Percentiles rank a stretch among this genome's conserved stretches.
phyloP scores from a whole-genome alignment of 139 green algal species.

The Diplosphaera chodatii region DNA sequence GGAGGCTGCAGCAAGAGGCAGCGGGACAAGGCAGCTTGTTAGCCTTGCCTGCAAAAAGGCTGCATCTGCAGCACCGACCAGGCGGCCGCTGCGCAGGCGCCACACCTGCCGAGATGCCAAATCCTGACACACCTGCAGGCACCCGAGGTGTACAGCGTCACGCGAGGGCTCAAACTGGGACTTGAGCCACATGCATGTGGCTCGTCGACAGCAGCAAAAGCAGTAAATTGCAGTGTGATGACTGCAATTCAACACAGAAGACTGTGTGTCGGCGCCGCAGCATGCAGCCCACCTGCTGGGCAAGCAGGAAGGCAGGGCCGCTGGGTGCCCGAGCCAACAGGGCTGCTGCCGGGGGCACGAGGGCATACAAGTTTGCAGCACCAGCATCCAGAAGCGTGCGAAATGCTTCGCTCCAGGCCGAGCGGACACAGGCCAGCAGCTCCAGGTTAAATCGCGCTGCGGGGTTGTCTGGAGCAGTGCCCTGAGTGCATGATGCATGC shows the following conservation, averaged over 20 bases:
- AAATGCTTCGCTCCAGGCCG: not conserved
- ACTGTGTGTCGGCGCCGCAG: too few species aligned
- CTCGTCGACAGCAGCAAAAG: too few species aligned
- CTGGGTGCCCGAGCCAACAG: not conserved
- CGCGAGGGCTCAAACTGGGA: too few species aligned
- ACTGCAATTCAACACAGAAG: too few species aligned
- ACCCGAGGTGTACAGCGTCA: too few species aligned
- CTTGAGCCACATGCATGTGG: too few species aligned
- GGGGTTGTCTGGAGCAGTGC: not conserved
- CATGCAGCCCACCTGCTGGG: not conserved
- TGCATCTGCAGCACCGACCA: constrained; percentile 43
- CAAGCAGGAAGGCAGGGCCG: not conserved
- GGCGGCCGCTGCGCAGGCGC: constrained; percentile 40
- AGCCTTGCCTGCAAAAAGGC: constrained; percentile 50
- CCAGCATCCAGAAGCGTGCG: not conserved
- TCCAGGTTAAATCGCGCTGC: not conserved
- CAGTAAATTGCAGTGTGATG: too few species aligned
- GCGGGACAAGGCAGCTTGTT: too few species aligned
- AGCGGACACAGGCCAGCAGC: not conserved
- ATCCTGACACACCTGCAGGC: constrained; percentile 43
- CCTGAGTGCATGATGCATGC: not conserved
- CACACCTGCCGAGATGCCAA: constrained; percentile 37
- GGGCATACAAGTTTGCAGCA: not conserved
- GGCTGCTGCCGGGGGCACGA: not conserved
- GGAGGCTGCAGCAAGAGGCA: too few species aligned